Evolutionary conservation across 495 filamentous ascomycete genomes (phyloP), one percentile per base, ranked within the genome.

Genomic region (Podospora bellae-mahoneyi): DNA sequence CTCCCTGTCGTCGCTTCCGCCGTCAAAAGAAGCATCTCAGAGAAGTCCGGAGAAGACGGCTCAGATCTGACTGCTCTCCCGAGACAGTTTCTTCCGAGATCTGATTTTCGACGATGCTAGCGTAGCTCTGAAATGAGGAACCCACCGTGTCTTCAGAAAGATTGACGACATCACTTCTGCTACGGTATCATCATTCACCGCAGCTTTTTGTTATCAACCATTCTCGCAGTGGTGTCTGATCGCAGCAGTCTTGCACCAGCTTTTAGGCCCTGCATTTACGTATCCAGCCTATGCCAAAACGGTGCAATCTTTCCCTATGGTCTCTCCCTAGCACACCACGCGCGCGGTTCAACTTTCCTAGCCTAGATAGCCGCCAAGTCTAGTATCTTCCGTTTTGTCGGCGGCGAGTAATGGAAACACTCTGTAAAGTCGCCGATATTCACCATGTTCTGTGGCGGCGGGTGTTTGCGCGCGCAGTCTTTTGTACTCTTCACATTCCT

Each of bases 21-120:
- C 23, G 55, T 19, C n/a, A 26, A 58, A 58, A 58, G n/a, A 58
- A 58, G 55, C n/a, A 20, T 26, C 13, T 26, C 6, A 19, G 55
- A 58, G 55, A 58, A 19, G 6, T 58, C 23, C n/a, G 26, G 18
- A 26, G 23, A 58, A 19, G 55, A 19, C 6, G 23, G 16, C 10
- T 19, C 55, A 58, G 55, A 58, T 58, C 55, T 15, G 55, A 19
- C n/a, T 58, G 55, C n/a, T 7, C 18, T 58, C 55, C 55, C 55
- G 55, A 58, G 55, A 58, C 55, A 58, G 10, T 19, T 26, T 58
- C 23, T 19, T 58, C 55, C 23, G 23, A 20, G 23, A 19, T 58
- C n/a, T 58, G n/a, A 58, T 58, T 58, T 58, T 26, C 55, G 4
- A 20, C 55, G 55, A 20, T 58, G n/a, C n/a, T 26, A 58, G 55